phyloP scores from a whole-genome alignment of 2,329 filamentous ascomycete species.

The Alternaria angustiovoidea region DNA sequence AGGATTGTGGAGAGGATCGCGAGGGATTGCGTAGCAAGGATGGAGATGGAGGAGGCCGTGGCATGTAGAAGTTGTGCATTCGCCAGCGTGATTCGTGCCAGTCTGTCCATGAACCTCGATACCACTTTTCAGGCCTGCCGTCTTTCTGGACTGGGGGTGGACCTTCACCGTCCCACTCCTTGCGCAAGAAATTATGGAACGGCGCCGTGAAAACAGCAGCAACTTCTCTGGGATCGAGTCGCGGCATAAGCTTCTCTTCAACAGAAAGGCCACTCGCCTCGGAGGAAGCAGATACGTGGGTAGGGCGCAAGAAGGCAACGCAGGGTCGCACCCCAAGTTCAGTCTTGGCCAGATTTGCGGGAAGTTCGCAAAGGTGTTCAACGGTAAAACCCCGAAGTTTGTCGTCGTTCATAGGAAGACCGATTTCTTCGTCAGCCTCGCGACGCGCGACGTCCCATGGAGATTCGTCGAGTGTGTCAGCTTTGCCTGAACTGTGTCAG shows the following conservation, averaged over 20 bases:
- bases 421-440: slow-evolving; percentile 93
- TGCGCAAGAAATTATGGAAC: slow-evolving; percentile 80
- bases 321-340: slow-evolving; percentile 60
- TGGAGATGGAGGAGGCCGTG: slow-evolving; percentile 47
- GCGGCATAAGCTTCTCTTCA: slow-evolving; percentile 77
- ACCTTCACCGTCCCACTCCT: slow-evolving; percentile 57
- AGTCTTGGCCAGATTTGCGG: slow-evolving; percentile 62
- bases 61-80: slow-evolving; percentile 93
- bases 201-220: slow-evolving; percentile 92
- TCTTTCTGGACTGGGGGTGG: slow-evolving; percentile 51
- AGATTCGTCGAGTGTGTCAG: slow-evolving; percentile 63
- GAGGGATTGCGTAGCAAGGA: slow-evolving; percentile 14
- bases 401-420: slow-evolving; percentile 75
- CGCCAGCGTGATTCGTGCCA: slow-evolving; percentile 83
- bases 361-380: slow-evolving; percentile 86
- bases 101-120: slow-evolving; percentile 80
- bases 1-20: background rate
- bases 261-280: slow-evolving; percentile 21
- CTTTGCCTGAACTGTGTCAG: slow-evolving; percentile 55
- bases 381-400: slow-evolving; percentile 79
- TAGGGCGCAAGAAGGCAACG: slow-evolving; percentile 65
- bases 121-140: slow-evolving; percentile 71
- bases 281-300: slow-evolving; percentile 12
- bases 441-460: slow-evolving; percentile 83
- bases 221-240: slow-evolving; percentile 87